Evolutionary conservation across 2,329 filamentous ascomycete genomes (phyloP).

Genomic region (Fusarium piperis): DNA sequence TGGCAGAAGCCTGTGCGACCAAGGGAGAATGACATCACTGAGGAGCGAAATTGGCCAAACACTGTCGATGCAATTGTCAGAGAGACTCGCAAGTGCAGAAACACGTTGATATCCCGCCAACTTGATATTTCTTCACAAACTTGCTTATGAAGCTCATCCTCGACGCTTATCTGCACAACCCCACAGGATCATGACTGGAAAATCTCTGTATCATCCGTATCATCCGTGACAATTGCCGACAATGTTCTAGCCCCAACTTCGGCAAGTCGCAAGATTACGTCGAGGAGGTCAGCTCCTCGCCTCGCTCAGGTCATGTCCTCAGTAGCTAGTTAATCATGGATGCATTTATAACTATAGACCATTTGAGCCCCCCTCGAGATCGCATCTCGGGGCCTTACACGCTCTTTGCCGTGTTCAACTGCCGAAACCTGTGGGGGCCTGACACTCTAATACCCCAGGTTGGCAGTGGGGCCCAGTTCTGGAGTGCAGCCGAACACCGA

Average conservation of each 20-base stretch:
- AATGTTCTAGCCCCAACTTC: slow-evolving; percentile 17
- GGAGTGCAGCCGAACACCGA: slow-evolving; percentile 23
- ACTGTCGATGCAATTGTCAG: background rate
- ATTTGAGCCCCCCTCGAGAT: fast-evolving
- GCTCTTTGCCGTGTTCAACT: slow-evolving; percentile 25
- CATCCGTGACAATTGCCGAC: slow-evolving; percentile 34
- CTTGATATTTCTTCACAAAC: background rate
- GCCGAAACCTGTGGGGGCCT: slow-evolving; percentile 25
- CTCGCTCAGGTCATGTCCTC: fast-evolving
- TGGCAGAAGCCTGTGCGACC: background rate
- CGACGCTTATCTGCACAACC: background rate
- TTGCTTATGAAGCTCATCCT: background rate
- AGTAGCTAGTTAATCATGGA: background rate
- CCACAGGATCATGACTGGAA: background rate
- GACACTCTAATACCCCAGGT: slow-evolving; percentile 26
- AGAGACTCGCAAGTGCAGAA: background rate
- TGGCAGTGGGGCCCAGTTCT: slow-evolving; percentile 15
- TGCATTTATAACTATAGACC: background rate
- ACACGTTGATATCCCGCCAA: background rate
- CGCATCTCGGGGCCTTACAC: background rate
- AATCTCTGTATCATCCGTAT: background rate
- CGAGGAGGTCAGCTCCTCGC: slow-evolving; percentile 23
- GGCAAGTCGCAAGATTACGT: slow-evolving; percentile 27
- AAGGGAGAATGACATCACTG: background rate
- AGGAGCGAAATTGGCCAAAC: background rate